A percentile compares a stretch with the other conserved stretches of the same genome.
These are phyloP conservation scores for Zygoascus hellenicus DNA, from an alignment of 1,139 yeast genomes.

Conservation along the genomic window DNA sequence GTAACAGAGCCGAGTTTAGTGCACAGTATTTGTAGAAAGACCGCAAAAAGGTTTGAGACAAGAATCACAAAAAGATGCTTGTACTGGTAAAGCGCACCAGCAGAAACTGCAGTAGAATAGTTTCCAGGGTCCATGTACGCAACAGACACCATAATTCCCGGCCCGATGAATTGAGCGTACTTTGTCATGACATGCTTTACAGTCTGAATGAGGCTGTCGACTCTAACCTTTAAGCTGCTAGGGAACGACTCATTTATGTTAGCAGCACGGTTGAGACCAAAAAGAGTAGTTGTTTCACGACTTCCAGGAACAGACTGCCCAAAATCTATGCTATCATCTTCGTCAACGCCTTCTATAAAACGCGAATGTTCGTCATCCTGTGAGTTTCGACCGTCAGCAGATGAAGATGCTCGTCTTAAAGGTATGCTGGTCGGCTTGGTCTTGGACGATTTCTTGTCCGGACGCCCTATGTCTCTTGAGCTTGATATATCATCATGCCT, in stretches of 20 bases:
- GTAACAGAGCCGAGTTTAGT: constrained; percentile 87
- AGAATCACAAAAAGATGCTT: constrained; percentile 74
- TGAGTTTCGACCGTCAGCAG: constrained; percentile 1
- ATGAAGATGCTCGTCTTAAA: background rate
- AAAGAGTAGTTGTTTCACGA: background rate
- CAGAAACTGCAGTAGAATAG: constrained; percentile 90
- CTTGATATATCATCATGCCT: no score
- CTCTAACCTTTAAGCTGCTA: constrained; percentile 15
- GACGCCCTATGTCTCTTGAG: no score
- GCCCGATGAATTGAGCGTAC: constrained; percentile 71
- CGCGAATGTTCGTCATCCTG: constrained; percentile 1
- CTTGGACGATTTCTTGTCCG: no score
- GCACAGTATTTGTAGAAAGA: constrained; percentile 75
- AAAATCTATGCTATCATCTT: constrained; percentile 5
- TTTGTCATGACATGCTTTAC: constrained; percentile 32
- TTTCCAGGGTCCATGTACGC: constrained; percentile 99
- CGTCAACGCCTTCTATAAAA: constrained; percentile 7
- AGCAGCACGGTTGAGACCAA: background rate
- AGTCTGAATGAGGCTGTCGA: constrained; percentile 15
- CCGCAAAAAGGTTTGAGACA: constrained; percentile 80
- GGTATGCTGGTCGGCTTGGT: constrained; percentile 1
- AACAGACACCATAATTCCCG: constrained; percentile 91
- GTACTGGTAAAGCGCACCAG: constrained; percentile 84
- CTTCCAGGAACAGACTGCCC: background rate
- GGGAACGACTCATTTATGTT: background rate